Evolutionary conservation across 202 grass and related monocot species (phyloP), one percentile per base, ranked within the genome.

Genomic region (Sporobolus alterniflorus): DNA sequence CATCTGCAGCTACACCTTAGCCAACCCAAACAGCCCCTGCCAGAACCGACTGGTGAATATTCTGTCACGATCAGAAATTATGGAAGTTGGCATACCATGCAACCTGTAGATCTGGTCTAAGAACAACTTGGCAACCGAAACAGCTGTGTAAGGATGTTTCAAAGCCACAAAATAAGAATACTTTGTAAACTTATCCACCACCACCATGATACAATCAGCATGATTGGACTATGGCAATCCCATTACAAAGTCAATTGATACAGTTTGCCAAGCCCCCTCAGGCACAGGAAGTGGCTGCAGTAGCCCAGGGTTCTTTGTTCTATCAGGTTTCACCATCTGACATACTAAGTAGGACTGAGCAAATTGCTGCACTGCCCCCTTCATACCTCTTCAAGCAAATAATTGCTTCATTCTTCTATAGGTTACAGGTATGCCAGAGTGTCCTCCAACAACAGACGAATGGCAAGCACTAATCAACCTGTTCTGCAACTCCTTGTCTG

Each of bases 41-140:
- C 59, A 31, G 1, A 62, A 14, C 3, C 1, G 6, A 3, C 59
- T 62, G 1, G 26, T 61, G 4, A 61, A 61, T 0, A 61, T 16
- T 0, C 0, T 0, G 7, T 61, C 57, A 0, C 25, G 0, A 1
- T 61, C 57, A 13, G 57, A 61, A 1, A 61, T 2, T 1, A 61
- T 61, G 4, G 57, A 2, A 0, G 0, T 0, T 0, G 11, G 57
- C 3, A 61, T 2, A 1, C 25, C 57, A 30, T 61, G 57, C 0
- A 61, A 1, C 2, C 30, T 61, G 4, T 61, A 61, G 0, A 61
- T 2, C 1, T 29, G 1, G 7, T 61, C 1, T 0, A 61, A 0
- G 7, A 61, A 61, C 0, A 4, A 1, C 0, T 1, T 0, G 1
- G 57, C 12, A 1, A 61, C 25, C 1, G 5, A 1, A 1, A 0